A percentile compares a stretch with the other conserved stretches of the same genome.
Conservation (phyloP, 306 rosid genomes). For the Casuarina cunninghamiana region DNA sequence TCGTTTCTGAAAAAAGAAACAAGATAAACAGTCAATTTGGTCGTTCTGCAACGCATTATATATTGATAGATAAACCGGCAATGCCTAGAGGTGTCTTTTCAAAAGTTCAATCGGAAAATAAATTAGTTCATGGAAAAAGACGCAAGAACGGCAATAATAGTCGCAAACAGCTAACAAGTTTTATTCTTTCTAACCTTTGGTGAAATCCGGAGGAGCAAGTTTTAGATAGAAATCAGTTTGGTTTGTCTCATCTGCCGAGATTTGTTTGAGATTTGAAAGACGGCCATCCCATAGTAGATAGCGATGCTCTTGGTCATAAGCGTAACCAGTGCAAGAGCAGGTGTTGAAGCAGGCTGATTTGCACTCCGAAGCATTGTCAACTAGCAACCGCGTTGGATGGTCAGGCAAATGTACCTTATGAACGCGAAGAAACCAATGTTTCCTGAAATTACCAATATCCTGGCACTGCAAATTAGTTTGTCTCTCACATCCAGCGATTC, state of each 20-base stretch:
- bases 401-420: not conserved
- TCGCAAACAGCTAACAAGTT: not conserved
- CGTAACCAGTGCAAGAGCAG: conserved; percentile 24
- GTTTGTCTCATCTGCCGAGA: not conserved
- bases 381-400: not conserved
- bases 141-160: not conserved
- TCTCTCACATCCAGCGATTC: not conserved
- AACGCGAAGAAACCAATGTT: not conserved
- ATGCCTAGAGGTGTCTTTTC: not conserved
- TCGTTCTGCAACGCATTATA: not conserved
- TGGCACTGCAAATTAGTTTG: not conserved
- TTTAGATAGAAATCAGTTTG: conserved; percentile 15
- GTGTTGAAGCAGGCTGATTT: not conserved
- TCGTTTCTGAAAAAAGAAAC: not conserved
- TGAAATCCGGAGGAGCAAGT: not conserved
- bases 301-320: not conserved
- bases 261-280: not conserved
- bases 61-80: not conserved
- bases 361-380: not conserved
- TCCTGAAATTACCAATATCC: not conserved
- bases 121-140: not conserved
- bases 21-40: not conserved
- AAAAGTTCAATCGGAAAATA: not conserved
- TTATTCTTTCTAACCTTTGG: not conserved
- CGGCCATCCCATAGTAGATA: not conserved